These are phyloP conservation scores for Limnomonas spitsbergensis DNA, from an alignment of 139 green algal genomes.

Conservation along the genomic window DNA sequence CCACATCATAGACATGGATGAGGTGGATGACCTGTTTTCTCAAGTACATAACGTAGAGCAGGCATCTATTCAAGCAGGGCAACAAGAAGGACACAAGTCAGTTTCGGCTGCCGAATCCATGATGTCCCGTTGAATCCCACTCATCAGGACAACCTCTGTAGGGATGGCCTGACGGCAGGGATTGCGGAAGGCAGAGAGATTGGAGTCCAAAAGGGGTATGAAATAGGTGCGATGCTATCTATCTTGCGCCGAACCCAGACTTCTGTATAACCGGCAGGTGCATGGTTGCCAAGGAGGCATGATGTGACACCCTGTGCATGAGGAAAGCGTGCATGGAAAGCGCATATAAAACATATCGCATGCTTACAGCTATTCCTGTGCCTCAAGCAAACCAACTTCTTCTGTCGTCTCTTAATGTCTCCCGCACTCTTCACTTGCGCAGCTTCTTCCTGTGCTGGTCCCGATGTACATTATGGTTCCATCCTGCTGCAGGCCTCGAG, in stretches of 20 bases:
- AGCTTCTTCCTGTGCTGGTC: not conserved
- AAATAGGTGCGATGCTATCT: conserved; percentile 48
- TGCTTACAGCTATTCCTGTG: not conserved
- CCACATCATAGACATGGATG: not conserved
- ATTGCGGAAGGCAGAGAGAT: conserved; percentile 56
- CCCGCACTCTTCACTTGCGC: no score
- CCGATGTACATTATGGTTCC: not conserved
- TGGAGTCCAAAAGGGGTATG: conserved; percentile 72
- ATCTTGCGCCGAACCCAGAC: not conserved
- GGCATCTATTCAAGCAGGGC: not conserved
- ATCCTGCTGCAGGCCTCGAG: conserved; percentile 49
- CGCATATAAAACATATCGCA: not conserved
- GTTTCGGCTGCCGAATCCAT: not conserved
- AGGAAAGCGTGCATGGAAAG: not conserved
- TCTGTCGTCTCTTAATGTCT: no score
- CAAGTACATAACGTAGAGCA: not conserved
- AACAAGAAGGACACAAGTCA: not conserved
- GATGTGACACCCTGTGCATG: no score
- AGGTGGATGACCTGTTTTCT: conserved; percentile 9
- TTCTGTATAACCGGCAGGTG: no score
- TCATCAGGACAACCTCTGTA: not conserved
- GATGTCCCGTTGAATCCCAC: not conserved
- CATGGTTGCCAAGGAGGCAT: not conserved
- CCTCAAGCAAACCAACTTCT: no score
- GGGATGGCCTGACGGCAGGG: conserved; percentile 46